Percentiles rank a stretch among this genome's conserved stretches.
Evolutionary conservation across 495 filamentous ascomycete species (phyloP).

Genomic region (Daldinia childiae): DNA sequence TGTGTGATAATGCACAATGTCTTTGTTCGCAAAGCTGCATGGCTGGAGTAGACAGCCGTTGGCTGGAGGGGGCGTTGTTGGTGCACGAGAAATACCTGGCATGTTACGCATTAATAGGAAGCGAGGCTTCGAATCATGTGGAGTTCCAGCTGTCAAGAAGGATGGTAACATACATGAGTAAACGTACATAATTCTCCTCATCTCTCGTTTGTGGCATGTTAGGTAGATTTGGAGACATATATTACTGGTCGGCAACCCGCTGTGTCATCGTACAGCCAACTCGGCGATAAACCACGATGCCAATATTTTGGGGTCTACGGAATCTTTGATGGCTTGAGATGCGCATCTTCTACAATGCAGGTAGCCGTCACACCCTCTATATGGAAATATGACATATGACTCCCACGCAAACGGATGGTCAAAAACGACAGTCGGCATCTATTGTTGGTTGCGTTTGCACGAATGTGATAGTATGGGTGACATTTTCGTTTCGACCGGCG

Average conservation of each 20-base stretch:
- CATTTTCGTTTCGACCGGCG: background rate
- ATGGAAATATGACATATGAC: constrained; percentile 11
- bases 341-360: constrained; percentile 7
- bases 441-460: background rate
- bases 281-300: constrained; percentile 11
- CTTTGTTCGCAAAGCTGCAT: constrained; percentile 4
- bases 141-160: constrained; percentile 4
- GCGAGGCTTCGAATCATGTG: constrained; percentile 35
- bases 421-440: background rate
- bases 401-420: constrained; percentile 11
- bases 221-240: constrained; percentile 13
- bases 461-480: background rate
- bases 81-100: background rate
- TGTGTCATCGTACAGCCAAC: constrained; percentile 3
- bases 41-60: constrained; percentile 26
- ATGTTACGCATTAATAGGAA: background rate
- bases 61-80: background rate
- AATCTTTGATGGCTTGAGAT: background rate
- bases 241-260: constrained; percentile 19
- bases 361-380: constrained; percentile 6
- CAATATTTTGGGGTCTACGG: constrained; percentile 1
- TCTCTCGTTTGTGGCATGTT: constrained; percentile 10
- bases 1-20: constrained; percentile 21
- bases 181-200: constrained; percentile 10
- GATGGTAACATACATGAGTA: constrained; percentile 24